Percentiles rank a stretch among this genome's conserved stretches.
Evolutionary conservation across 208 protist genomes (phyloP).

Genomic region (Vickermania spadyakhi): DNA sequence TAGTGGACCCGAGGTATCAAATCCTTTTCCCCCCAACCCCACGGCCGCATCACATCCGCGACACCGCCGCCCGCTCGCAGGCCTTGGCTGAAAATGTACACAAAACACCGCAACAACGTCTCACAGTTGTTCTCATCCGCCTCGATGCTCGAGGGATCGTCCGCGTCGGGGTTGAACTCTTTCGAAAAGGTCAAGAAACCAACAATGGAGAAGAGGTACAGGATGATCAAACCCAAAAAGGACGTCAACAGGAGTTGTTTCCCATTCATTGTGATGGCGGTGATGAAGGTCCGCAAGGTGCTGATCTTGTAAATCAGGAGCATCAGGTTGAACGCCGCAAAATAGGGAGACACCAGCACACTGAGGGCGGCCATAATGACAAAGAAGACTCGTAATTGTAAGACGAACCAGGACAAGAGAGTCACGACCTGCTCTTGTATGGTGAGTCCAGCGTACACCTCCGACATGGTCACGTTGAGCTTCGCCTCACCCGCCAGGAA

Average conservation of each 20-base stretch:
- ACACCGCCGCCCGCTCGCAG: slow-evolving; percentile 72
- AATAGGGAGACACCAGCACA: slow-evolving; percentile 47
- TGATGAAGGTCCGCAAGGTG: slow-evolving; percentile 62
- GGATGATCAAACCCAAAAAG: slow-evolving; percentile 54
- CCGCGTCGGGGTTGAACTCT: slow-evolving; percentile 32
- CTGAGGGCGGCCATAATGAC: slow-evolving; percentile 49
- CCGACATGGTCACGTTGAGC: slow-evolving; percentile 33
- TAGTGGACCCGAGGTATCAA: slow-evolving; percentile 52
- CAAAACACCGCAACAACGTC: slow-evolving; percentile 63
- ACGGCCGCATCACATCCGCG: slow-evolving; percentile 66
- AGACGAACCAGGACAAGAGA: slow-evolving; percentile 33
- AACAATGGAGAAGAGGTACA: slow-evolving; percentile 81
- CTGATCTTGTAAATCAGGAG: slow-evolving; percentile 63
- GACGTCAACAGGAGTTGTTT: slow-evolving; percentile 59
- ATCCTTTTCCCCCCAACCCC: slow-evolving; percentile 34
- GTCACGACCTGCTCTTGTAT: slow-evolving; percentile 21
- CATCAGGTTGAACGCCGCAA: slow-evolving; percentile 67
- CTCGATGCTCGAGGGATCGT: slow-evolving; percentile 1
- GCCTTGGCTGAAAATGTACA: slow-evolving; percentile 64
- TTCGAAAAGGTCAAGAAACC: slow-evolving; percentile 51
- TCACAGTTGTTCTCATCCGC: slow-evolving; percentile 34
- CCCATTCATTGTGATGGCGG: slow-evolving; percentile 75
- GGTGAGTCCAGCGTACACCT: slow-evolving; percentile 41
- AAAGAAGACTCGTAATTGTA: slow-evolving; percentile 44
- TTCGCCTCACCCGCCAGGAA: slow-evolving; percentile 19